These are phyloP conservation scores for Acacia concinna DNA, from an alignment of 331 rosid species.

Conservation along the genomic window DNA sequence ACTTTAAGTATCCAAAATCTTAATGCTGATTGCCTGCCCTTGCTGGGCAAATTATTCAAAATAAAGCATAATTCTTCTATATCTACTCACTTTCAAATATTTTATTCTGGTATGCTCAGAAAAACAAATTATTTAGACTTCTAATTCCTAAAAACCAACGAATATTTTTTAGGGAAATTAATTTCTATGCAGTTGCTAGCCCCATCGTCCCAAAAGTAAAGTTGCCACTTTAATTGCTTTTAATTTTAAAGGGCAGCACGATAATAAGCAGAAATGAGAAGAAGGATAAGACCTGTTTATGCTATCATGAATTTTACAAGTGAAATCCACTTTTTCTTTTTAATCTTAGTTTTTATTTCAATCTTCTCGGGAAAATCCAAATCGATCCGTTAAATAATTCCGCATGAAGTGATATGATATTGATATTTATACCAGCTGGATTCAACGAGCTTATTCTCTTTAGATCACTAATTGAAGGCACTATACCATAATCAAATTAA, in stretches of 20 bases:
- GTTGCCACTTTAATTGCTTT: background rate
- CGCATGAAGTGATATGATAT: background rate
- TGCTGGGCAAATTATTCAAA: too few relatives aligned
- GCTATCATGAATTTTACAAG: background rate
- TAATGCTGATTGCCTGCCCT: too few relatives aligned
- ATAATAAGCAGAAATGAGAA: background rate
- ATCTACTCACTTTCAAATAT: background rate
- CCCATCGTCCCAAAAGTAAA: background rate
- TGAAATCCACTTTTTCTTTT: background rate
- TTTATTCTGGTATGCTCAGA: background rate
- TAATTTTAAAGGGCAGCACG: background rate
- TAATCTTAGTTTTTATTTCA: background rate
- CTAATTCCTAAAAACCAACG: background rate
- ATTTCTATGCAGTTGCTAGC: background rate
- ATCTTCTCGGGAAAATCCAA: background rate
- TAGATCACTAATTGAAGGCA: background rate
- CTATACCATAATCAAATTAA: background rate
- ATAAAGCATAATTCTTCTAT: background rate
- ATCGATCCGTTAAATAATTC: background rate
- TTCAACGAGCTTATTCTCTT: background rate
- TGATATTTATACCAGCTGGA: background rate
- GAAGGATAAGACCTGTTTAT: background rate
- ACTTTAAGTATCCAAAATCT: background rate
- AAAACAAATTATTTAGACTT: background rate
- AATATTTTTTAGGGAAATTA: background rate